Evolutionary conservation across 257 asterid genomes (phyloP).

Genomic region (Thymus quinquecostatus): DNA sequence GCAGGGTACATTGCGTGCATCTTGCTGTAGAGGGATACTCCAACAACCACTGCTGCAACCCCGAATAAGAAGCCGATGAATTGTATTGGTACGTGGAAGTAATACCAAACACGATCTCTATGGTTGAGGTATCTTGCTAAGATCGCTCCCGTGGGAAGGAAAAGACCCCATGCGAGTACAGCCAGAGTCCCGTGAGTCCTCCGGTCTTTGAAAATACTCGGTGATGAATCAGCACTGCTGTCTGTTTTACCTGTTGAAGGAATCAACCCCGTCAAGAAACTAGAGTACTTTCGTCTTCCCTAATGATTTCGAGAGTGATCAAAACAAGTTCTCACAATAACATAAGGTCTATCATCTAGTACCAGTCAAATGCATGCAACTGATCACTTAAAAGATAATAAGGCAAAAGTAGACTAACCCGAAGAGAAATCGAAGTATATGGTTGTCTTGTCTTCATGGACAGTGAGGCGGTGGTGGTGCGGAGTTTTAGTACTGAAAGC

Average conservation of each 20-base stretch:
- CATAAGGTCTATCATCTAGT: not conserved
- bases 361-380: not conserved
- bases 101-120: slow-evolving; percentile 65
- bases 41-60: slow-evolving; percentile 67
- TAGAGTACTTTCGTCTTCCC: too few relatives aligned
- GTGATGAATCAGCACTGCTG: slow-evolving; percentile 32
- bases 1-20: slow-evolving; percentile 64
- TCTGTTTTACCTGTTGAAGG: slow-evolving; percentile 47
- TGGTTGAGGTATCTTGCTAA: slow-evolving; percentile 76
- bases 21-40: slow-evolving; percentile 62
- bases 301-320: too few relatives aligned
- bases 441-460: slow-evolving; percentile 77
- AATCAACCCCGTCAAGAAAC: not conserved
- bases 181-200: slow-evolving; percentile 79
- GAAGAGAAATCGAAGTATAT: slow-evolving; percentile 71
- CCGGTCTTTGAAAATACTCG: slow-evolving; percentile 47
- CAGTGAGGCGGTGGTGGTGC: slow-evolving; percentile 72
- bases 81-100: slow-evolving; percentile 71
- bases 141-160: slow-evolving; percentile 80
- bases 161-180: slow-evolving; percentile 76
- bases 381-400: not conserved
- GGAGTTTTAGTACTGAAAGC: slow-evolving; percentile 79
- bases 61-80: slow-evolving; percentile 77
- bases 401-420: slow-evolving; percentile 41
- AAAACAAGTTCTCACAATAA: too few relatives aligned